Evolutionary conservation across 305 asterid genomes (phyloP), one percentile per base, ranked within the genome.

Genomic region (Vinca major): DNA sequence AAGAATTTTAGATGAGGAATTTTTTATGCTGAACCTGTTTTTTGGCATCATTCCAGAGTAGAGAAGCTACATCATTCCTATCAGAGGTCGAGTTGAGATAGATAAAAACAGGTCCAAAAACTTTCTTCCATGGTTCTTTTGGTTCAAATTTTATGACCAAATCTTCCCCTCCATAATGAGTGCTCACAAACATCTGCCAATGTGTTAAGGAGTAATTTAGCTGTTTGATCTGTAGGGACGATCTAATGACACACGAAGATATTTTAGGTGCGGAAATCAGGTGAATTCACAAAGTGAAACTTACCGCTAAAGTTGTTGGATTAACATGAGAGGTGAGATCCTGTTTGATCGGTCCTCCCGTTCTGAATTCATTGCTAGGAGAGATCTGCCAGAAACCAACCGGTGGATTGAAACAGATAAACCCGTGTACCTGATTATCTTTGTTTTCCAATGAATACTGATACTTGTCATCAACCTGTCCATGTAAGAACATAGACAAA

Each of bases 291-390:
- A 13, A n/a, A 41, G 14, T 36, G 3, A 17, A 47, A 71, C 87
- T 13, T 78, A 88, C 93, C n/a, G 88, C 84, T 20, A 87, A 83
- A 44, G 86, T 81, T 7, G 73, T 82, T 40, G 96, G 96, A 63
- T 87, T 87, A 47, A 89, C 95, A 60, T 89, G 96, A 67, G 95
- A 86, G 6, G 91, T 87, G 54, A 89, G 91, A 62, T 89, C 96
- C 66, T 87, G 96, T 51, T 89, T 89, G 62, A 71, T 40, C 47
- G 95, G 88, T 26, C 96, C 92, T 8, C 96, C 92, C 0, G 89
- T 83, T 45, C 84, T 78, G 55, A 87, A 89, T 75, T 89, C 96
- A 41, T 84, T 83, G 83, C 83, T 85, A 0, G 90, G 83, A 2
- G 81, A 74, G 2, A 89, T 84, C 56, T 75, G 83, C 96, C 96